Conservation (phyloP, 2,329 filamentous ascomycete genomes). For the Cordyceps cicadae region DNA sequence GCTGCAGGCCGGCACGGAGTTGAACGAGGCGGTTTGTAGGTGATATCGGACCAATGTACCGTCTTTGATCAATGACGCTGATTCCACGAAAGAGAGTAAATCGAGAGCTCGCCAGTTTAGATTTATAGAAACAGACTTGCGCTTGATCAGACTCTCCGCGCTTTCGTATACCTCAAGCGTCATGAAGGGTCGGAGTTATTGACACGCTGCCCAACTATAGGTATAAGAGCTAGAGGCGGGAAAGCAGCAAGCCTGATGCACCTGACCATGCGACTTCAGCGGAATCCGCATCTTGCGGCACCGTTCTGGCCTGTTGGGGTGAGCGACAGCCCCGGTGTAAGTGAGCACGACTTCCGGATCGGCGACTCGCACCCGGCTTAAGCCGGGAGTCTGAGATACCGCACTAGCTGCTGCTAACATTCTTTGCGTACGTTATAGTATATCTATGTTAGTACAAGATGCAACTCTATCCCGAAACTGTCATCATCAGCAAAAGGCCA, state of each 20-base stretch:
- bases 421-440: rapidly evolving
- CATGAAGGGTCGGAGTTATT: background rate
- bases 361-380: background rate
- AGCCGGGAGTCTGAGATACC: background rate
- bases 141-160: background rate
- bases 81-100: background rate
- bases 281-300: background rate
- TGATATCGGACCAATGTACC: background rate
- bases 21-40: background rate
- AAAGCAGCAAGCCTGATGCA: background rate
- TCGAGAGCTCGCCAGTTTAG: no score
- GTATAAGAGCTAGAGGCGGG: background rate
- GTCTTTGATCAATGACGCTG: background rate
- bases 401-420: background rate
- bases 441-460: background rate
- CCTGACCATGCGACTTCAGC: background rate
- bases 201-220: background rate
- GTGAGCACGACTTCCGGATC: conserved; percentile 2
- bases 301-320: background rate
- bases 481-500: background rate
- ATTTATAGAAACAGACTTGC: background rate
- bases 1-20: background rate
- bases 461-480: background rate
- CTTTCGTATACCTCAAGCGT: background rate
- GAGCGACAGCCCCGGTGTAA: conserved; percentile 1